phyloP scores from a whole-genome alignment of 2,329 filamentous ascomycete genomes.

The Hypomyces perniciosus region DNA sequence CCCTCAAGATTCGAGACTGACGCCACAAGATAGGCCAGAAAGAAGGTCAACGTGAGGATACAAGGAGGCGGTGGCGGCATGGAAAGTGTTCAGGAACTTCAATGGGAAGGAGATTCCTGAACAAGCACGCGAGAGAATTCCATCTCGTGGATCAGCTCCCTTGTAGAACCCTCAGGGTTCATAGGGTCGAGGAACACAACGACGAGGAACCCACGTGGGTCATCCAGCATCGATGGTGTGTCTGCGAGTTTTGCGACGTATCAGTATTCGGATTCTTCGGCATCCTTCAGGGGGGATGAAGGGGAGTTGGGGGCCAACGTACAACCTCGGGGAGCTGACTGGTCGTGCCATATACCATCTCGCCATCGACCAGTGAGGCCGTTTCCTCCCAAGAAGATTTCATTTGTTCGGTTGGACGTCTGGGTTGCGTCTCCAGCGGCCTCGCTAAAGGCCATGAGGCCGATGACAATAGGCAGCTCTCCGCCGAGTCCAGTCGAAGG shows the following conservation, averaged over 20 bases:
- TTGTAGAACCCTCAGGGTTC: slow-evolving; percentile 23
- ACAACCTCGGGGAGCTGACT: slow-evolving; percentile 21
- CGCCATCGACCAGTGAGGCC: slow-evolving; percentile 21
- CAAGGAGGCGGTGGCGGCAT: too few species aligned
- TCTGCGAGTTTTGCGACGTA: slow-evolving; percentile 14
- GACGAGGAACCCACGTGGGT: slow-evolving; percentile 29
- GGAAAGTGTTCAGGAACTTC: not conserved
- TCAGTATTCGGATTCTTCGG: too few species aligned
- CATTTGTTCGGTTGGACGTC: slow-evolving; percentile 10
- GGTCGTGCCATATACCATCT: slow-evolving; percentile 19
- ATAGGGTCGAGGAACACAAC: slow-evolving; percentile 27
- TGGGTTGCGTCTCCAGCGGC: not conserved
- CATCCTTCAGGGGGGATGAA: not conserved
- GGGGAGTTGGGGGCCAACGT: slow-evolving; percentile 11
- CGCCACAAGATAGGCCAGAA: too few species aligned
- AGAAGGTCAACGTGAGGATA: too few species aligned
- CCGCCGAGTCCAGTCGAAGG: slow-evolving; percentile 31
- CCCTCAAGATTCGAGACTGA: too few species aligned
- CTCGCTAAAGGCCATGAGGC: slow-evolving; percentile 33
- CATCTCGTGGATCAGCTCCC: slow-evolving; percentile 19
- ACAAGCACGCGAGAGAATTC: slow-evolving; percentile 23
- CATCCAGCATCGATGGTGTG: slow-evolving; percentile 18
- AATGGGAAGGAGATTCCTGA: slow-evolving; percentile 13
- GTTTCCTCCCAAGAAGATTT: slow-evolving; percentile 19
- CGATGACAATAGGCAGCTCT: slow-evolving; percentile 33